Evolutionary conservation across 2,329 filamentous ascomycete genomes (phyloP).

Genomic region (Emmonsiellopsis sp.): DNA sequence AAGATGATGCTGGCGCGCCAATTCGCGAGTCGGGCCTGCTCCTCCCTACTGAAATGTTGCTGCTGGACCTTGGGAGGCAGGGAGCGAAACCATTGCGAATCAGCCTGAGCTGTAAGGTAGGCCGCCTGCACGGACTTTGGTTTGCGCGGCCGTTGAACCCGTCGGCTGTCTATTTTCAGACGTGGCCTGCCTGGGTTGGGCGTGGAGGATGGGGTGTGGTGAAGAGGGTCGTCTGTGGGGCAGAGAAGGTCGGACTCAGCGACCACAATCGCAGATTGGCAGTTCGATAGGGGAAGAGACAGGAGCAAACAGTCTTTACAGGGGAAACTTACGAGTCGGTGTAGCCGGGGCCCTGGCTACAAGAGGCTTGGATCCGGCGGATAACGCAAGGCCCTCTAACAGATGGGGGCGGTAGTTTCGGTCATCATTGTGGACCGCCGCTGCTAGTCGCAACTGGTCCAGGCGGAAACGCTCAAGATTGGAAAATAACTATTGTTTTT

Average conservation of each 20-base stretch:
- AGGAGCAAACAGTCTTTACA: neutral
- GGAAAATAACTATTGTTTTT: slow-evolving; percentile 27
- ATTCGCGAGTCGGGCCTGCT: slow-evolving; percentile 51
- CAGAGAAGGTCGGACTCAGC: neutral
- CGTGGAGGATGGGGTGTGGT: neutral
- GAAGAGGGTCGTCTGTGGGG: neutral
- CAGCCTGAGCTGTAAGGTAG: slow-evolving; percentile 40
- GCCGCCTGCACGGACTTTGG: slow-evolving; percentile 27
- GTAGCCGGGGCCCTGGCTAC: neutral
- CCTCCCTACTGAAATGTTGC: slow-evolving; percentile 61
- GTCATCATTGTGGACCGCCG: slow-evolving; percentile 18
- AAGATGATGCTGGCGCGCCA: slow-evolving; percentile 46
- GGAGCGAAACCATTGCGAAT: slow-evolving; percentile 59
- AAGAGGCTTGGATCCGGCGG: neutral
- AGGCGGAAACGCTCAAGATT: slow-evolving; percentile 30
- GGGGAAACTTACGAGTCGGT: slow-evolving; percentile 1
- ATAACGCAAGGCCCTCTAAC: neutral
- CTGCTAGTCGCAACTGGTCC: slow-evolving; percentile 24
- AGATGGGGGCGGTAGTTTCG: slow-evolving; percentile 13
- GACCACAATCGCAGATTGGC: neutral
- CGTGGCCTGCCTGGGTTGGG: neutral
- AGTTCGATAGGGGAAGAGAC: neutral
- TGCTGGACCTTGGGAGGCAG: slow-evolving; percentile 65
- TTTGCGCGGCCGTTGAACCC: slow-evolving; percentile 24
- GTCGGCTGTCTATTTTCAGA: neutral